phyloP scores from a whole-genome alignment of 1,284 basidiomycete species.

The Ustilago vetiveriae region DNA sequence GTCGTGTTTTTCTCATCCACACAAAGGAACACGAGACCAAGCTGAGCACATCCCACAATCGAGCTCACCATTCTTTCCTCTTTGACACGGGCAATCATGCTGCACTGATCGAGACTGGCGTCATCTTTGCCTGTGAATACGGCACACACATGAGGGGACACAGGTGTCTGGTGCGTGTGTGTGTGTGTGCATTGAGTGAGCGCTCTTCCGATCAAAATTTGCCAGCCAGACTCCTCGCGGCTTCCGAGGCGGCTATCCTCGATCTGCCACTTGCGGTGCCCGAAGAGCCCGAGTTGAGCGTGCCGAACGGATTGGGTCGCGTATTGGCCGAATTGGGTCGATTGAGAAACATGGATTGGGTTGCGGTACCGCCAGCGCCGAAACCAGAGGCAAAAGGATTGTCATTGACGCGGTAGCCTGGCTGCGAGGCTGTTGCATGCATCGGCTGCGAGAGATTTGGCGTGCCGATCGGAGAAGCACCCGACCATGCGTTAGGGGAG shows the following conservation, averaged over 20 bases:
- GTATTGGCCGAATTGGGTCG: constrained; percentile 1
- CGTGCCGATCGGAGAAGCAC: constrained; percentile 8
- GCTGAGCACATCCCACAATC: too few species aligned
- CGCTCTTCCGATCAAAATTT: constrained; percentile 43
- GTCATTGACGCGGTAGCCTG: background rate
- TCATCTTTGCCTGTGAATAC: too few species aligned
- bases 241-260: constrained; percentile 43
- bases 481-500: constrained; percentile 9
- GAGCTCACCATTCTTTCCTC: too few species aligned
- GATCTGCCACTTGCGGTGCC: constrained; percentile 37
- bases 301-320: constrained; percentile 32
- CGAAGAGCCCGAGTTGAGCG: constrained; percentile 37
- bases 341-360: constrained; percentile 31
- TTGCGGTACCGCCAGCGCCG: background rate
- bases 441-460: constrained; percentile 17
- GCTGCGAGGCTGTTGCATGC: background rate
- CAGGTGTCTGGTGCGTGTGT: too few species aligned
- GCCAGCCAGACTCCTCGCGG: constrained; percentile 43
- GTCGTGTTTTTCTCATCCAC: too few species aligned
- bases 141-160: too few species aligned
- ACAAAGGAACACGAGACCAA: too few species aligned
- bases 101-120: too few species aligned
- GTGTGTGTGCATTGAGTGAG: too few species aligned
- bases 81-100: too few species aligned
- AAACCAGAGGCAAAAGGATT: constrained; percentile 8